phyloP scores from a whole-genome alignment of 176 grass and related monocot genomes.

The Zoysia japonica region DNA sequence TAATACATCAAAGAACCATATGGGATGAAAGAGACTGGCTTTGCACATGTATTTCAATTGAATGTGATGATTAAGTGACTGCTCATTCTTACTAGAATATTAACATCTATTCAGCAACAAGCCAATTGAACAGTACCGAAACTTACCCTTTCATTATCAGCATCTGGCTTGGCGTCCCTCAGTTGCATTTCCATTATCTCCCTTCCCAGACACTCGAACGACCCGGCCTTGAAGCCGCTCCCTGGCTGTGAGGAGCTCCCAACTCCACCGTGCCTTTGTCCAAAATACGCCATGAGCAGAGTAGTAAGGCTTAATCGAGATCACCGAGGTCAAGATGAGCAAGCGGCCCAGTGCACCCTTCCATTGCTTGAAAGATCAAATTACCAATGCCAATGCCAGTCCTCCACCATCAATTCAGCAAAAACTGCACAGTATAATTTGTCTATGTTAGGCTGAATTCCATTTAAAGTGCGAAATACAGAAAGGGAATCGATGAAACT shows the following conservation, averaged over 20 bases:
- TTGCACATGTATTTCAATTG: neutral
- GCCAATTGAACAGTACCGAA: conserved; percentile 29
- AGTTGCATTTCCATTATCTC: conserved; percentile 78
- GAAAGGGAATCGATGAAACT: neutral
- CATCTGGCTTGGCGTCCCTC: conserved; percentile 64
- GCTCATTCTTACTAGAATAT: conserved; percentile 2
- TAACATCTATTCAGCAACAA: neutral
- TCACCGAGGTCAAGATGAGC: conserved; percentile 6
- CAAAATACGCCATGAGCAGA: conserved; percentile 56
- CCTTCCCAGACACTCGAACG: conserved; percentile 76
- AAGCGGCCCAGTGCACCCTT: conserved; percentile 8
- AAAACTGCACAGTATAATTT: neutral
- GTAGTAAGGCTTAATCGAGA: neutral
- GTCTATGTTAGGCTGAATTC: neutral
- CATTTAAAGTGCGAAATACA: neutral
- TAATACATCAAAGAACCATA: conserved; percentile 12
- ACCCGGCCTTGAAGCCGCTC: conserved; percentile 62
- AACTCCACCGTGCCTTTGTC: conserved; percentile 50
- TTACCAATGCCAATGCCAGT: conserved; percentile 11
- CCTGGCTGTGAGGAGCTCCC: conserved; percentile 63
- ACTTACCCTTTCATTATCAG: conserved; percentile 69
- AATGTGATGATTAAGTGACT: neutral
- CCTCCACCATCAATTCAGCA: neutral
- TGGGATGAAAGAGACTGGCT: neutral
- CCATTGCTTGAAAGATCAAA: conserved; percentile 19